Percentiles rank a stretch among this genome's conserved stretches.
These are phyloP conservation scores for Neonectria hederae DNA, from an alignment of 2,329 filamentous ascomycete genomes.

Conservation along the genomic window DNA sequence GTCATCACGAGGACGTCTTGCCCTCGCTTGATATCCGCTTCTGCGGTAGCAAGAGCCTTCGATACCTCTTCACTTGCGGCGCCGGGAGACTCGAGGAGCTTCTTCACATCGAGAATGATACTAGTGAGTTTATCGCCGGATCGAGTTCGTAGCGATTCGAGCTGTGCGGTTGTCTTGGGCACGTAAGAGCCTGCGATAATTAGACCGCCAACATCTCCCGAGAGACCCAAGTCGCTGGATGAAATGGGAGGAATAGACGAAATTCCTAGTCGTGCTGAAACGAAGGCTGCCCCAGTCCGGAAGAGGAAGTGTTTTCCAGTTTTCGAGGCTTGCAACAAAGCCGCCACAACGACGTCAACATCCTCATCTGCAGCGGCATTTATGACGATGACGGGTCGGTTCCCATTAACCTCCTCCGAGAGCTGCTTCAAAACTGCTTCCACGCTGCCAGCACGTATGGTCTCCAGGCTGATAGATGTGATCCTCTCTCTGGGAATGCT, in stretches of 20 bases:
- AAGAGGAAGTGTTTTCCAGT: slow-evolving; percentile 49
- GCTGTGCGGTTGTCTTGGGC: slow-evolving; percentile 66
- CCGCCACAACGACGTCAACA: slow-evolving; percentile 64
- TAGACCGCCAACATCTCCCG: slow-evolving; percentile 55
- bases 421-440: slow-evolving; percentile 54
- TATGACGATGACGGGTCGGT: slow-evolving; percentile 54
- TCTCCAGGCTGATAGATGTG: slow-evolving; percentile 55
- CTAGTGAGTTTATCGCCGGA: slow-evolving; percentile 54
- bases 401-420: slow-evolving; percentile 43
- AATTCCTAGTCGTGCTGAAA: slow-evolving; percentile 61
- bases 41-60: slow-evolving; percentile 46
- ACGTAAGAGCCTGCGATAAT: slow-evolving; percentile 68
- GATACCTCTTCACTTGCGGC: slow-evolving; percentile 45
- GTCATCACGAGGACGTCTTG: slow-evolving; percentile 69
- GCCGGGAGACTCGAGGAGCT: slow-evolving; percentile 53
- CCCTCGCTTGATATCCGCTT: slow-evolving; percentile 53
- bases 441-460: slow-evolving; percentile 58
- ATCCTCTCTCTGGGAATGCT: slow-evolving; percentile 51
- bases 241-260: slow-evolving; percentile 60
- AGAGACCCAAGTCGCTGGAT: slow-evolving; percentile 53
- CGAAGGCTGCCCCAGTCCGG: slow-evolving; percentile 54
- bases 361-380: slow-evolving; percentile 65
- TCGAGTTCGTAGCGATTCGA: slow-evolving; percentile 53
- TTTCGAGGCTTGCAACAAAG: slow-evolving; percentile 51
- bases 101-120: slow-evolving; percentile 59